Conservation (phyloP, 1,284 basidiomycete genomes). For the Phellopilus nigrolimitatus region DNA sequence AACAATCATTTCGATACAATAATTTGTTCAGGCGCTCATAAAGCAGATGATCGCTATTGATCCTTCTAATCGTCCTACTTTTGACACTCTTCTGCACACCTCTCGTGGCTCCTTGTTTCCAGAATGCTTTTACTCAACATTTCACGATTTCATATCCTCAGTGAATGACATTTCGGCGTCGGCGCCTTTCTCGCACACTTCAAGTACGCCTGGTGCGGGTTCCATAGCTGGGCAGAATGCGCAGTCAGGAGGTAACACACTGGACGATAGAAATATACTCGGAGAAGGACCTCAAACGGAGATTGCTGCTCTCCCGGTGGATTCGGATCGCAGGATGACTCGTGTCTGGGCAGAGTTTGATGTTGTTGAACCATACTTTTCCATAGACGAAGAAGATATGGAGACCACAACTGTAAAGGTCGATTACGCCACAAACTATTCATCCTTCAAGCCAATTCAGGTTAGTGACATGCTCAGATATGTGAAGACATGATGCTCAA, state of each 20-base stretch:
- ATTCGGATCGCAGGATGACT: slow-evolving; percentile 76
- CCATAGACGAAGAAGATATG: slow-evolving; percentile 42
- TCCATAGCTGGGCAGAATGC: slow-evolving; percentile 30
- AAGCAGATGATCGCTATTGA: slow-evolving; percentile 88
- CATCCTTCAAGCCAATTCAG: slow-evolving; percentile 56
- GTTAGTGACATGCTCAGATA: slow-evolving; percentile 30
- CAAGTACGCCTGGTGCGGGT: slow-evolving; percentile 31
- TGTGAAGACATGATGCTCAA: neutral
- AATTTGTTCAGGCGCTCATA: slow-evolving; percentile 78
- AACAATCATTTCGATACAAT: slow-evolving; percentile 26
- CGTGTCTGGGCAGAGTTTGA: slow-evolving; percentile 80
- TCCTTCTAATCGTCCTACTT: slow-evolving; percentile 72
- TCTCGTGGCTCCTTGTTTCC: slow-evolving; percentile 84
- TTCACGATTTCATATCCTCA: slow-evolving; percentile 85
- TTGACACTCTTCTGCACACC: slow-evolving; percentile 75
- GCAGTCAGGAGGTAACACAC: slow-evolving; percentile 23
- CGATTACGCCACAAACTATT: slow-evolving; percentile 40
- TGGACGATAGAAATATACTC: slow-evolving; percentile 27
- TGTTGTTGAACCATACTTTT: slow-evolving; percentile 67
- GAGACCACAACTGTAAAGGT: slow-evolving; percentile 50
- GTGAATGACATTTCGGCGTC: slow-evolving; percentile 63
- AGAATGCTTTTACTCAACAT: slow-evolving; percentile 89
- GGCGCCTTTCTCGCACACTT: slow-evolving; percentile 38
- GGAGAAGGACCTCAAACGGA: slow-evolving; percentile 26
- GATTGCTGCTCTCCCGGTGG: slow-evolving; percentile 51